Percentiles rank a stretch among this genome's conserved stretches.
phyloP scores from a whole-genome alignment of 345 rosid genomes.

The Salix koriyanagi region DNA sequence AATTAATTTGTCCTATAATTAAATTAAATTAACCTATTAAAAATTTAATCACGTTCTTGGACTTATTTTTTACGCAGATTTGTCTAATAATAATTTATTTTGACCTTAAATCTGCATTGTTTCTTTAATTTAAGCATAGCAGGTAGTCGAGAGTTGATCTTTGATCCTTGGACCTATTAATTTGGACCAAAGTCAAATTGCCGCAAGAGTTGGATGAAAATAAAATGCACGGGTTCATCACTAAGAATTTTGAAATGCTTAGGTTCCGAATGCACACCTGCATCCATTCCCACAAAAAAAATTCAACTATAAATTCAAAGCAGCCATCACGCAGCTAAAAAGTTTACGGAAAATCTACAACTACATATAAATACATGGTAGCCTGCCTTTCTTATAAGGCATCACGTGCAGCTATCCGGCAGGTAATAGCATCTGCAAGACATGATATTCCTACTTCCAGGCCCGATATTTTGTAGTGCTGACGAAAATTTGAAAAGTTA shows the following conservation, averaged over 20 bases:
- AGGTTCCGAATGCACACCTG: neutral
- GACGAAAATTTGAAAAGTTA: slow-evolving; percentile 19
- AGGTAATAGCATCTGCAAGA: slow-evolving; percentile 79
- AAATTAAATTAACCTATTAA: too few species aligned
- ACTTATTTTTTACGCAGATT: too few species aligned
- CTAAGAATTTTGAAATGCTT: neutral
- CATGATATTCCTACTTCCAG: slow-evolving; percentile 64
- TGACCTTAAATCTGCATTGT: too few species aligned
- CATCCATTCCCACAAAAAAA: neutral
- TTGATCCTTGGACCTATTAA: too few species aligned
- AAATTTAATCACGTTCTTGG: too few species aligned
- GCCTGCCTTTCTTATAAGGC: slow-evolving; percentile 43
- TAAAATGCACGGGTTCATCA: neutral
- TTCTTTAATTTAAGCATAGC: too few species aligned
- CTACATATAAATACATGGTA: neutral
- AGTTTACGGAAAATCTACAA: neutral
- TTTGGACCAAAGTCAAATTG: too few species aligned
- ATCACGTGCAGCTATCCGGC: slow-evolving; percentile 81
- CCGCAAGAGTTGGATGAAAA: neutral
- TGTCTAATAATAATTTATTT: too few species aligned
- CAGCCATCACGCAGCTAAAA: neutral
- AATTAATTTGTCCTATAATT: too few species aligned
- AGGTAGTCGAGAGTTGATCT: too few species aligned
- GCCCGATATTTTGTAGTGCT: slow-evolving; percentile 79
- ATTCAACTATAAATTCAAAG: neutral